A percentile compares a stretch with the other conserved stretches of the same genome.
Evolutionary conservation across 495 filamentous ascomycete species (phyloP).

Genomic region (Letharia columbiana): DNA sequence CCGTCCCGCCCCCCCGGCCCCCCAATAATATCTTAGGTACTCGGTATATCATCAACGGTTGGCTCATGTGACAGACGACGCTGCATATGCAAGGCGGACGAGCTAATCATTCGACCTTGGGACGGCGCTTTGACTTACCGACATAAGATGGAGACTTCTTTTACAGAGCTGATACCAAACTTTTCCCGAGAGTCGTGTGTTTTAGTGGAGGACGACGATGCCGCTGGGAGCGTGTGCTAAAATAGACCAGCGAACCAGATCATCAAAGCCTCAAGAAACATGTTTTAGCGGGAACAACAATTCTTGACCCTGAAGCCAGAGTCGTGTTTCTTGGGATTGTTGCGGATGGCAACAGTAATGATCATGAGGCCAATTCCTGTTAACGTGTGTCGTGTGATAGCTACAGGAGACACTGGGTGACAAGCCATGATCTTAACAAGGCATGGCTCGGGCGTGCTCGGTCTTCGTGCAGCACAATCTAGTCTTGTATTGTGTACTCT

Average conservation of each 20-base stretch:
- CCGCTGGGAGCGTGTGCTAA: neutral
- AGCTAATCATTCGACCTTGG: neutral
- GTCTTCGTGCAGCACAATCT: neutral
- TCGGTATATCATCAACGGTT: neutral
- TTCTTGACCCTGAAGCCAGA: neutral
- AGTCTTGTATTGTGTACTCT: neutral
- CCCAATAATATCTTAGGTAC: neutral
- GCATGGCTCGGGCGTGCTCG: neutral
- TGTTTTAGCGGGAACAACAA: neutral
- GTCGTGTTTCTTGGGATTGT: neutral
- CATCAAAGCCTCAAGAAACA: neutral
- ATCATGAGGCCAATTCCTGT: neutral
- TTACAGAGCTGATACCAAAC: neutral
- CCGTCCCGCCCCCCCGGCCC: slow-evolving; percentile 2
- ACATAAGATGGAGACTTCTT: neutral
- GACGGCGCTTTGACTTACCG: neutral
- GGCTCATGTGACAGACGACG: neutral
- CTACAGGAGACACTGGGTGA: neutral
- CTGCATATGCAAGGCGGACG: neutral
- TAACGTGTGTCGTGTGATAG: neutral
- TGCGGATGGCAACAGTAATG: neutral
- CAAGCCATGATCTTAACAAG: neutral
- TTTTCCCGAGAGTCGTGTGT: neutral
- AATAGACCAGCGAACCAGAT: neutral
- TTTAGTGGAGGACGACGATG: neutral